phyloP scores from a whole-genome alignment of 208 protist species.

The Trypanosoma theileri region DNA sequence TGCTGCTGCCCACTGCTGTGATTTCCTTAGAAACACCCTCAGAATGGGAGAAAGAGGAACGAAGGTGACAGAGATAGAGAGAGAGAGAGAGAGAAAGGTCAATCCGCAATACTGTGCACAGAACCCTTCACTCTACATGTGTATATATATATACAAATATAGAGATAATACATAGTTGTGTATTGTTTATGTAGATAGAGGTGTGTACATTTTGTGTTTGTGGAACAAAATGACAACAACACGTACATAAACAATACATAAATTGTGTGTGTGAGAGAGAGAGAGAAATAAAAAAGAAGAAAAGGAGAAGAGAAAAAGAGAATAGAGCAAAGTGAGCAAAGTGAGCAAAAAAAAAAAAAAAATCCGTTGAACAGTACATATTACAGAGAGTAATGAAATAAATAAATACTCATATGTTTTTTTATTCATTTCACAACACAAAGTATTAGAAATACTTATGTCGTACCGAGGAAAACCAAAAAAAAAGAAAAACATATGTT shows the following conservation, averaged over 20 bases:
- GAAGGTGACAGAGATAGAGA: slow-evolving; percentile 26
- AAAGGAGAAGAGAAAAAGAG: slow-evolving; percentile 29
- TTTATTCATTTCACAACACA: neutral
- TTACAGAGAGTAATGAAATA: slow-evolving; percentile 8
- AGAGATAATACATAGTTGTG: no score
- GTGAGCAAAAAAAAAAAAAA: slow-evolving; percentile 25
- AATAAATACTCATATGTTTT: neutral
- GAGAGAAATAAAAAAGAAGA: neutral
- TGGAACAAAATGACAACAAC: no score
- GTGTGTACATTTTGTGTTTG: no score
- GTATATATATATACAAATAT: neutral
- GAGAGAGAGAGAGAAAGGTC: neutral
- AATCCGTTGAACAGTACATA: slow-evolving; percentile 9
- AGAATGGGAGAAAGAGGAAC: neutral
- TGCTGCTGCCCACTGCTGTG: slow-evolving; percentile 7
- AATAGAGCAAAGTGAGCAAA: slow-evolving; percentile 7
- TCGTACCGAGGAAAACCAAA: slow-evolving; percentile 12
- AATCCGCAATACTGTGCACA: no score
- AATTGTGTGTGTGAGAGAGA: neutral
- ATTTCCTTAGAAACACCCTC: no score
- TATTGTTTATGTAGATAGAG: neutral
- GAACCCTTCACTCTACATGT: neutral
- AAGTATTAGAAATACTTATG: neutral
- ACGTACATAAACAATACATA: neutral
- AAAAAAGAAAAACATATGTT: slow-evolving; percentile 16